A percentile compares a stretch with the other conserved stretches of the same genome.
phyloP scores from a whole-genome alignment of 495 filamentous ascomycete genomes.

The Bombardia bombarda region DNA sequence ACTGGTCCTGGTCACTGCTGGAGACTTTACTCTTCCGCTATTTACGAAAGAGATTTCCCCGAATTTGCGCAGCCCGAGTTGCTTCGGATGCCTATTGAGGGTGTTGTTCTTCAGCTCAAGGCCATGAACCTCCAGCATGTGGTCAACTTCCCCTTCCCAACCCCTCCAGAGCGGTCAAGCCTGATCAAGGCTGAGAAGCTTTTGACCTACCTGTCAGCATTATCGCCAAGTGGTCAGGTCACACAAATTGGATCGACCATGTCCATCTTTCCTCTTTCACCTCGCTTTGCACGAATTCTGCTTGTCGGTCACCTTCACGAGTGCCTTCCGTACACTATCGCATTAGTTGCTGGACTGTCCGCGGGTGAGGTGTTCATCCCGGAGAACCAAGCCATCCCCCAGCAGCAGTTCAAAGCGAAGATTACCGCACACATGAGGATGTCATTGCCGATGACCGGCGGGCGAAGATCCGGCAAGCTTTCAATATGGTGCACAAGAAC shows the following conservation, averaged over 20 bases:
- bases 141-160: constrained; percentile 96
- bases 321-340: constrained; percentile 79
- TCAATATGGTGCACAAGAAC: constrained; percentile 65
- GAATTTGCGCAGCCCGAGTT: constrained; percentile 87
- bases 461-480: constrained; percentile 57
- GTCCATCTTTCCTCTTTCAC: constrained; percentile 80
- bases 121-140: constrained; percentile 88
- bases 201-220: constrained; percentile 62
- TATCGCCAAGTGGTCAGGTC: constrained; percentile 60
- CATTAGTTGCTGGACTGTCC: constrained; percentile 80
- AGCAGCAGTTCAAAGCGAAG: constrained; percentile 29
- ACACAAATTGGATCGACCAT: constrained; percentile 72
- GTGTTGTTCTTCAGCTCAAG: constrained; percentile 89
- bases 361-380: constrained; percentile 84
- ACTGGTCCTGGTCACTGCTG: constrained; percentile 97
- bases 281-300: constrained; percentile 85
- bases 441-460: constrained; percentile 60
- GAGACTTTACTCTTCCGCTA: constrained; percentile 83
- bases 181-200: constrained; percentile 82
- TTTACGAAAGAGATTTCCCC: constrained; percentile 85
- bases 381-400: constrained; percentile 66
- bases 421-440: constrained; percentile 56
- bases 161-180: constrained; percentile 72
- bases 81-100: constrained; percentile 83
- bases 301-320: constrained; percentile 76